Evolutionary conservation across 2,329 filamentous ascomycete species (phyloP).

Genomic region (Talaromyces islandicus): DNA sequence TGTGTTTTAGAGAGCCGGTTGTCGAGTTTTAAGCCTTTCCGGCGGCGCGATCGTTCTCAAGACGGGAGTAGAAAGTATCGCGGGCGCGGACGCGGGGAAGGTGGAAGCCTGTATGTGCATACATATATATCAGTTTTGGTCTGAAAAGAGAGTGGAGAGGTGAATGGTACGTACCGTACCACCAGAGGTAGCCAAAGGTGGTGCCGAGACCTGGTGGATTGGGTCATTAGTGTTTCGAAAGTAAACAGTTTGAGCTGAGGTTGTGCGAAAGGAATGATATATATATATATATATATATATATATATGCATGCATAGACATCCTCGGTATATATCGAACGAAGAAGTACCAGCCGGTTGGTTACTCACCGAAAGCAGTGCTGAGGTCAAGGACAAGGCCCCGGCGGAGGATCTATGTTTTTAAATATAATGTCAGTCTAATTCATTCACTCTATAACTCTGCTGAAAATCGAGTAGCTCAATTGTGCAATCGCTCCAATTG

Average conservation of each 20-base stretch:
- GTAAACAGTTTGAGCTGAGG: neutral
- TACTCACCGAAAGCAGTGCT: constrained; percentile 61
- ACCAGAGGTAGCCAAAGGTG: constrained; percentile 59
- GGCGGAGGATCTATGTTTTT: constrained; percentile 63
- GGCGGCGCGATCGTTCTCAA: constrained; percentile 55
- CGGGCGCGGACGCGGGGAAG: constrained; percentile 58
- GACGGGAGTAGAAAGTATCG: constrained; percentile 58
- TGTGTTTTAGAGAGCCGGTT: neutral
- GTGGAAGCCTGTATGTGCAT: constrained; percentile 50
- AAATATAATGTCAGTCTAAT: neutral
- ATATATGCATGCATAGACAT: neutral
- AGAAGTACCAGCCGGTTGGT: neutral
- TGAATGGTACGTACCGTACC: constrained; percentile 51
- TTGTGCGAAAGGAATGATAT: neutral
- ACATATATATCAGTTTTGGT: neutral
- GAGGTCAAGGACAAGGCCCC: constrained; percentile 60
- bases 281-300: no score
- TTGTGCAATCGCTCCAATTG: constrained; percentile 2
- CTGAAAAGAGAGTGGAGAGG: neutral
- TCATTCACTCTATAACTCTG: neutral
- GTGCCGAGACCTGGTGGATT: constrained; percentile 51
- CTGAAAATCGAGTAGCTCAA: neutral
- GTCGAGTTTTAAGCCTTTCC: constrained; percentile 23
- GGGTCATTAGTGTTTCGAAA: neutral
- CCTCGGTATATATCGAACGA: neutral